phyloP scores from a whole-genome alignment of 306 rosid species.

The Nissolia schottii region DNA sequence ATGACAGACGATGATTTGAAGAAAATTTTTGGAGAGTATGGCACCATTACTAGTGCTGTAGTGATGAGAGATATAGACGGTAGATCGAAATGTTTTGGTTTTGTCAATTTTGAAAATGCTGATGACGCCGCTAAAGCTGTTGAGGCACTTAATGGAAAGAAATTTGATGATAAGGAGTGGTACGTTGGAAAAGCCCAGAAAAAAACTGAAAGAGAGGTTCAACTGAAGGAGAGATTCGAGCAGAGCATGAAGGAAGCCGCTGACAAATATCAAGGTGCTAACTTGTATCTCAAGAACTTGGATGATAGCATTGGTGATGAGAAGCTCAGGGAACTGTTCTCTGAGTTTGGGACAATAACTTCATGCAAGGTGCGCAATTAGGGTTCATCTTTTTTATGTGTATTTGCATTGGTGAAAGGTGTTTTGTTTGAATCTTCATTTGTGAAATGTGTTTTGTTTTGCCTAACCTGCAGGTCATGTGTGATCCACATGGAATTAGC shows the following conservation, averaged over 20 bases:
- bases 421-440: no score
- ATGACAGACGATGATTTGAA: conserved; percentile 40
- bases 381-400: neutral
- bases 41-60: conserved; percentile 28
- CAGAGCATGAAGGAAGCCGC: conserved; percentile 37
- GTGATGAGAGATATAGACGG: conserved; percentile 50
- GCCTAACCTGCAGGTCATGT: conserved; percentile 36
- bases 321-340: conserved; percentile 36
- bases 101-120: conserved; percentile 46
- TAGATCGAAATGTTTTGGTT: conserved; percentile 53
- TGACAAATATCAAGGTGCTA: conserved; percentile 39
- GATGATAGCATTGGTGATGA: conserved; percentile 45
- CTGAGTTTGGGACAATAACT: conserved; percentile 34
- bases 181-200: conserved; percentile 53
- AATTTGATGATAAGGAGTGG: conserved; percentile 46
- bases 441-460: neutral
- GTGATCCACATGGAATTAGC: conserved; percentile 35
- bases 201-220: conserved; percentile 44
- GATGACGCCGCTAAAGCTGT: conserved; percentile 51
- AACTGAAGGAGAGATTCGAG: conserved; percentile 38
- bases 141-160: conserved; percentile 42
- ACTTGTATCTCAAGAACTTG: conserved; percentile 54
- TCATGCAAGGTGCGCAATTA: conserved; percentile 43
- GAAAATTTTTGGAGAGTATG: conserved; percentile 27
- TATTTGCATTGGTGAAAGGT: neutral